These are phyloP conservation scores for Urtica urens DNA, from an alignment of 306 rosid genomes.

Conservation along the genomic window DNA sequence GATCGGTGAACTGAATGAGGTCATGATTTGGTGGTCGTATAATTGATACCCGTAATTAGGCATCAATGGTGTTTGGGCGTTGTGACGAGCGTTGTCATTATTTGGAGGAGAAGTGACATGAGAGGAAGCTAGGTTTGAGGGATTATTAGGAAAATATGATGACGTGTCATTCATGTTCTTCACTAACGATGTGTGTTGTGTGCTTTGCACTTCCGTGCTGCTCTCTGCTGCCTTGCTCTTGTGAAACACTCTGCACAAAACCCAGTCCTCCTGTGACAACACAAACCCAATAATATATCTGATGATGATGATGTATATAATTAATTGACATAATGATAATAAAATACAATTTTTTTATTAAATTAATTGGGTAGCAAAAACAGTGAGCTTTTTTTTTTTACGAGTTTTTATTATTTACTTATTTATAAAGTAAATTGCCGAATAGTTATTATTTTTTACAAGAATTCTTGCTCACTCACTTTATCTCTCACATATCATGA, in stretches of 20 bases:
- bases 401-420: too few relatives aligned
- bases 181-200: conserved; percentile 27
- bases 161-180: neutral
- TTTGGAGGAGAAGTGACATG: conserved; percentile 35
- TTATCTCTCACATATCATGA: too few relatives aligned
- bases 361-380: too few relatives aligned
- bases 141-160: conserved; percentile 10
- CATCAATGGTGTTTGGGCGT: conserved; percentile 18
- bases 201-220: conserved; percentile 29
- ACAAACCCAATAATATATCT: too few relatives aligned
- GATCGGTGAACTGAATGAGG: conserved; percentile 31
- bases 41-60: conserved; percentile 31
- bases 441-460: too few relatives aligned
- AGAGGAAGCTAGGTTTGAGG: conserved; percentile 17
- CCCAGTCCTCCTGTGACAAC: conserved; percentile 89
- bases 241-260: conserved; percentile 79
- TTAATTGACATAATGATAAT: too few relatives aligned
- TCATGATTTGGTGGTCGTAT: conserved; percentile 35
- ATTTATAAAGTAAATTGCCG: too few relatives aligned
- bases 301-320: too few relatives aligned
- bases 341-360: too few relatives aligned
- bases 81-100: conserved; percentile 4
- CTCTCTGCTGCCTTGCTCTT: conserved; percentile 57
- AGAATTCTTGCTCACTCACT: too few relatives aligned
- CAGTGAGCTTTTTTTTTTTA: too few relatives aligned